phyloP scores from a whole-genome alignment of 169 alveolate species.

The Theileria luwenshuni region DNA sequence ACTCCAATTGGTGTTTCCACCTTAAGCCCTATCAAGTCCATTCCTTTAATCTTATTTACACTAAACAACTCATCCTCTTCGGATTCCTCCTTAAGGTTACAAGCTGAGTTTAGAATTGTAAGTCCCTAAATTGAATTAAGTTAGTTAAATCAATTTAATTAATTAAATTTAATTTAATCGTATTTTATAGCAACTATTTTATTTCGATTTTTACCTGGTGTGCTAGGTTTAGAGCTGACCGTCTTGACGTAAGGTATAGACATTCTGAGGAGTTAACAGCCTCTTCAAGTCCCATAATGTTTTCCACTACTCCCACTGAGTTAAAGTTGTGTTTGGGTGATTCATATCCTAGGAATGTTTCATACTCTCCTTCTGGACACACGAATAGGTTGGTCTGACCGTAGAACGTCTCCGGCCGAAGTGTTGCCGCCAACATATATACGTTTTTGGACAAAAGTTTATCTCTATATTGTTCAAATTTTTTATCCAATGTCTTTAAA shows the following conservation, averaged over 20 bases:
- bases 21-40: conserved; percentile 90
- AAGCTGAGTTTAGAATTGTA: conserved; percentile 26
- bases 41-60: conserved; percentile 81
- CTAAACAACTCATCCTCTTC: conserved; percentile 45
- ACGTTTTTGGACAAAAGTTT: conserved; percentile 70
- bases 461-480: conserved; percentile 35
- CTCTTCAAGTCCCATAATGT: conserved; percentile 49
- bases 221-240: conserved; percentile 88
- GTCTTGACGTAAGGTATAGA: conserved; percentile 69
- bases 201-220: conserved; percentile 83
- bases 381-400: conserved; percentile 98
- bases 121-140: conserved; percentile 22
- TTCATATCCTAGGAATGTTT: conserved; percentile 75
- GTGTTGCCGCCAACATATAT: conserved; percentile 95
- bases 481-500: conserved; percentile 1
- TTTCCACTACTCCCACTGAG: conserved; percentile 73
- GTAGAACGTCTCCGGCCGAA: conserved; percentile 99
- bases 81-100: conserved; percentile 7
- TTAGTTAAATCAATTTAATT: too few relatives aligned
- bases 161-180: not conserved
- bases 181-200: not conserved
- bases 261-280: conserved; percentile 64
- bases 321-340: conserved; percentile 66
- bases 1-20: conserved; percentile 92
- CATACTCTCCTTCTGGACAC: conserved; percentile 93